Conservation (phyloP, 2,329 filamentous ascomycete genomes). For the Fusarium devonianum region DNA sequence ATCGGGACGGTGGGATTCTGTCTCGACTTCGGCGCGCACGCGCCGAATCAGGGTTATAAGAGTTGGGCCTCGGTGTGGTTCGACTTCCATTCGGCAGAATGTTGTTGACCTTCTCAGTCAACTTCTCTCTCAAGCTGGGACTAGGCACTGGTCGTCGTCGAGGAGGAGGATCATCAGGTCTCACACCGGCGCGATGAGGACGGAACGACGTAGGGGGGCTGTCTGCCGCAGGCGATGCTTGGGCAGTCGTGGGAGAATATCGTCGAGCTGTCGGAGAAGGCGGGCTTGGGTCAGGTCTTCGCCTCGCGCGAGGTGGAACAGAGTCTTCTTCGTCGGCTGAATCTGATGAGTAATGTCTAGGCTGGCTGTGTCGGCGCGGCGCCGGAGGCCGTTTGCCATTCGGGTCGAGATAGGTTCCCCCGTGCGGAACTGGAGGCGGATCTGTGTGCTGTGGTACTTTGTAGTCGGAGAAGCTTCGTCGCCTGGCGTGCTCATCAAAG, state of each 20-base stretch:
- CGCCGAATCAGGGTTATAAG: slow-evolving; percentile 41
- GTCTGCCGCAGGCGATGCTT: slow-evolving; percentile 41
- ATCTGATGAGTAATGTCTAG: slow-evolving; percentile 51
- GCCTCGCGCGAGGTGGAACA: slow-evolving; percentile 40
- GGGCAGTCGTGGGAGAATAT: slow-evolving; percentile 41
- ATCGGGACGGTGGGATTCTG: slow-evolving; percentile 49
- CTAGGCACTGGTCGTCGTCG: slow-evolving; percentile 48
- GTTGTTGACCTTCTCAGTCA: slow-evolving; percentile 54
- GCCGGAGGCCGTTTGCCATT: slow-evolving; percentile 43
- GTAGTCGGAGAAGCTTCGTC: slow-evolving; percentile 61
- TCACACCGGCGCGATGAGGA: slow-evolving; percentile 45
- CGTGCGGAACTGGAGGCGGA: slow-evolving; percentile 38
- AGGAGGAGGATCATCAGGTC: slow-evolving; percentile 45
- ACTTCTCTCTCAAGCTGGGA: slow-evolving; percentile 53
- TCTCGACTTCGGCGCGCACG: slow-evolving; percentile 51
- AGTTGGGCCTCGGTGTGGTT: slow-evolving; percentile 46
- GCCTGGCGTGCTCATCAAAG: slow-evolving; percentile 52
- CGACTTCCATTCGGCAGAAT: slow-evolving; percentile 53
- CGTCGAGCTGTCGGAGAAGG: slow-evolving; percentile 45
- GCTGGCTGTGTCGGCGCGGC: slow-evolving; percentile 58
- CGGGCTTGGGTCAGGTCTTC: slow-evolving; percentile 38
- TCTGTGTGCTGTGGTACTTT: slow-evolving; percentile 49
- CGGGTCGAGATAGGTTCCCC: slow-evolving; percentile 47
- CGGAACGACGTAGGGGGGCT: slow-evolving; percentile 40
- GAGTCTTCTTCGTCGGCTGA: slow-evolving; percentile 54